Percentiles rank a stretch among this genome's conserved stretches.
These are phyloP conservation scores for Mortierella sp. DNA, from an alignment of 371 early-diverging fungal species.

Conservation along the genomic window DNA sequence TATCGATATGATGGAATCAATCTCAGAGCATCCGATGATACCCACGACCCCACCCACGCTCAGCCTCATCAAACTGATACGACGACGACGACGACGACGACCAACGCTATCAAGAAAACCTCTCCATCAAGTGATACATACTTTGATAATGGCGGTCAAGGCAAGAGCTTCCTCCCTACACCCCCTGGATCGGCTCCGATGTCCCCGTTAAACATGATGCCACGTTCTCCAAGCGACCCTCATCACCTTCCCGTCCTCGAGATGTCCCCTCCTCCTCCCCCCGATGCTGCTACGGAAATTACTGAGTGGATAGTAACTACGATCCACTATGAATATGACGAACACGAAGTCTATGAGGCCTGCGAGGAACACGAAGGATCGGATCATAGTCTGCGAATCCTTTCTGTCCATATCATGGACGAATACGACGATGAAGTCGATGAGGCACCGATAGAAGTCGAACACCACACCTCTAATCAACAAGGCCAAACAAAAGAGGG, in stretches of 20 bases:
- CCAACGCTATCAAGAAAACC: neutral
- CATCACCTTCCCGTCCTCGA: neutral
- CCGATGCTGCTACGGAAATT: neutral
- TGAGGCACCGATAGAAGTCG: neutral
- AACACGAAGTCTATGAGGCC: conserved; percentile 33
- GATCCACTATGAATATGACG: conserved; percentile 34
- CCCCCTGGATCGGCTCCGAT: conserved; percentile 38
- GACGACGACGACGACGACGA: neutral
- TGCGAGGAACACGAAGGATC: conserved; percentile 47
- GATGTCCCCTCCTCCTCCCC: neutral
- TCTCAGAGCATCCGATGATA: conserved; percentile 23
- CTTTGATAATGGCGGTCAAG: neutral
- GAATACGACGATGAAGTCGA: conserved; percentile 29
- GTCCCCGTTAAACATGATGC: conserved; percentile 32
- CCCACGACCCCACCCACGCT: conserved; percentile 7
- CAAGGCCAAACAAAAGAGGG: neutral
- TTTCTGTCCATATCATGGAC: conserved; percentile 21
- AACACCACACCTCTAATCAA: neutral
- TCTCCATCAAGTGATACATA: conserved; percentile 12
- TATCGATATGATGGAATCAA: neutral
- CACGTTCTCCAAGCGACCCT: conserved; percentile 3
- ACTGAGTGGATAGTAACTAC: conserved; percentile 10
- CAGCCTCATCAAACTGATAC: conserved; percentile 1
- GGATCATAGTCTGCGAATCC: conserved; percentile 31
- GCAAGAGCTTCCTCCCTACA: conserved; percentile 31